Base-by-base conservation (phyloP, 1,139 yeast species). In the Saccharomyces pastorianus region DNA sequence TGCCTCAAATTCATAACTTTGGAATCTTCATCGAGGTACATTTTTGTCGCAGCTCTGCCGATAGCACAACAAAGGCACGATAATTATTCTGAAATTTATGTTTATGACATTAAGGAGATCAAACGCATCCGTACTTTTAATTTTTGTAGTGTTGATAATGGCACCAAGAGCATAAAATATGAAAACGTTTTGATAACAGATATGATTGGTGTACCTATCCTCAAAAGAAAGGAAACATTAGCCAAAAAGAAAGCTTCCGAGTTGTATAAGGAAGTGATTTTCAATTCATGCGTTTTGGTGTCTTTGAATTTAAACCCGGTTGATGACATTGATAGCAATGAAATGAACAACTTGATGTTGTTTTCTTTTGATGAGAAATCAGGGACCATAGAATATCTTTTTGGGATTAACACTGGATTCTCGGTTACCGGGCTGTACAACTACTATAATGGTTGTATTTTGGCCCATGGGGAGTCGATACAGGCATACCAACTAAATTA, bases 331-430 rank as follows among this genome's bases (percentile, higher is more conserved):
- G 48, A 13, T n/a, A 11, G n/a, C 11, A 31, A 11, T 6, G 65
- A 64, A 2, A 32, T 53, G 13, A 57, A 61, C 7, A 65, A 66
- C 49, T 32, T 66, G 9, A 49, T 66, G 25, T 51, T 66, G 20
- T 64, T 63, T 53, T 55, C 65, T 4, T 42, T 67, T 4, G 70
- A 67, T 57, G 68, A 66, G 23, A 57, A 56, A 11, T 58, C 52
- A 6, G 68, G 64, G 8, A 49, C 53, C 8, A 34, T 66, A 11
- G 65, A 60, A 25, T 55, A 61, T 6, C 62, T 60, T 34, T 50
- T 53, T 11, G 56, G 59, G 27, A 34, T 60, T 13, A 56, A 58
- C 32, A 59, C 64, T 1, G 51, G 51, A 0, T 57, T 47, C 48
- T 46, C 57, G 23, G 53, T 66, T 7, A 59, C 60, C 1, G 51